Conservation (phyloP, 23 red algal species). For the Pyropia haitanensis region DNA sequence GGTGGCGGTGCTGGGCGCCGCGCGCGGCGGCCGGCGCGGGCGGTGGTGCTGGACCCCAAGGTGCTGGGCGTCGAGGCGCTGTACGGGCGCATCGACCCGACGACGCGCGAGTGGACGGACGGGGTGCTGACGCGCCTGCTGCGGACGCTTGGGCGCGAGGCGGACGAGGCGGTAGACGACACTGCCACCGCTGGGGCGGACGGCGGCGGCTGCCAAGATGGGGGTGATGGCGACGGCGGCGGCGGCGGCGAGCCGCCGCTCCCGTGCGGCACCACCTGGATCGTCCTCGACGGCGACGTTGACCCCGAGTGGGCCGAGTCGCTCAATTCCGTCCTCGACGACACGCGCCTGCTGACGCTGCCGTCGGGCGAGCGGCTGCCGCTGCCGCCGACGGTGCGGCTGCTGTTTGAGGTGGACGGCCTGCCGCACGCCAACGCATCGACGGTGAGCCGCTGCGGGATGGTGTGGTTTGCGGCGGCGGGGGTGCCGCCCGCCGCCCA, state of each 20-base stretch:
- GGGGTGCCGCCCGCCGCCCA: too few relatives aligned
- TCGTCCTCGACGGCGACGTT: conserved; percentile 64
- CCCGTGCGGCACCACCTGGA: conserved; percentile 12
- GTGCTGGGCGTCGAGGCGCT: conserved; percentile 26
- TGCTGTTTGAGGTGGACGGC: conserved; percentile 45
- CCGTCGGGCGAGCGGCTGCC: conserved; percentile 53
- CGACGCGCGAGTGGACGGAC: conserved; percentile 65
- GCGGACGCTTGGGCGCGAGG: conserved; percentile 9
- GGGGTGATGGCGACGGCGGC: too few relatives aligned
- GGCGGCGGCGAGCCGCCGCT: too few relatives aligned
- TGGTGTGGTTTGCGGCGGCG: conserved; percentile 41
- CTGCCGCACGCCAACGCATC: conserved; percentile 48
- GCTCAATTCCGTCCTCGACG: conserved; percentile 62
- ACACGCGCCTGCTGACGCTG: conserved; percentile 48
- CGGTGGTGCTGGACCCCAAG: conserved; percentile 50
- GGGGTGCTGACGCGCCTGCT: conserved; percentile 44
- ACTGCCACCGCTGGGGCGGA: too few relatives aligned
- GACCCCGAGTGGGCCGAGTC: conserved; percentile 68
- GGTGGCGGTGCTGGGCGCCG: conserved; percentile 17
- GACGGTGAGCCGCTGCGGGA: conserved; percentile 50
- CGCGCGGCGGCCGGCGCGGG: background rate
- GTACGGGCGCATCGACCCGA: conserved; percentile 43
- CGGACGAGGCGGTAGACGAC: background rate
- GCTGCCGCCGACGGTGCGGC: conserved; percentile 17
- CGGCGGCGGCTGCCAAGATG: too few relatives aligned